These are phyloP conservation scores for Claviceps lovelessii DNA, from an alignment of 2,329 filamentous ascomycete species.

Conservation along the genomic window DNA sequence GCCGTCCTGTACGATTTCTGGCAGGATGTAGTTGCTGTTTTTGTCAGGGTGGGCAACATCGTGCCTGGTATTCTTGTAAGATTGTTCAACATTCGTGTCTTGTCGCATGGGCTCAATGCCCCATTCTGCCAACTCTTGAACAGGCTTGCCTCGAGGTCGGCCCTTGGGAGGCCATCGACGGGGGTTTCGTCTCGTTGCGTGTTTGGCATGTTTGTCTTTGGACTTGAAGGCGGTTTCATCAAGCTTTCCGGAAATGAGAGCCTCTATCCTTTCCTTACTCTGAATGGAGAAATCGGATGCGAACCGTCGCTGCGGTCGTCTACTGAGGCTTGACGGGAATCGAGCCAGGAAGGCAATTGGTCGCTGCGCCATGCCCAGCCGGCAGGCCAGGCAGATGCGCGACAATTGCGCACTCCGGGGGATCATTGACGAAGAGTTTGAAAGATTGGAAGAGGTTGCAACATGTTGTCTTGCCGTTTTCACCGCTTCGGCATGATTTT, in stretches of 20 bases:
- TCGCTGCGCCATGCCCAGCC: conserved; percentile 15
- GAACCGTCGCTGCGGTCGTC: conserved; percentile 9
- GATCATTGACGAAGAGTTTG: conserved; percentile 17
- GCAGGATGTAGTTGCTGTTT: background rate
- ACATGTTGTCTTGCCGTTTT: background rate
- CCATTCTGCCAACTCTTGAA: conserved; percentile 6
- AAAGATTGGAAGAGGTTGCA: background rate
- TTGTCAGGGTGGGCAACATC: background rate
- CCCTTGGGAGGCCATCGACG: conserved; percentile 1
- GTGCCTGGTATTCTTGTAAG: background rate
- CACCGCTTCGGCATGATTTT: background rate
- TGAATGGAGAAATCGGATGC: conserved; percentile 12
- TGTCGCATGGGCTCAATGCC: conserved; percentile 1
- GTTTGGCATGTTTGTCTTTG: background rate
- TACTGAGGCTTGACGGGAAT: conserved; percentile 4
- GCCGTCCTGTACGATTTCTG: background rate
- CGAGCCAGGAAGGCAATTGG: conserved; percentile 3
- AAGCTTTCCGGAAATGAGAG: conserved; percentile 10
- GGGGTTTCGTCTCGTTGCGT: background rate
- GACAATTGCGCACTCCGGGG: conserved; percentile 18
- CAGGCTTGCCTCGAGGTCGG: background rate
- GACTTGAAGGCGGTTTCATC: background rate
- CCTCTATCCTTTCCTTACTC: conserved; percentile 13
- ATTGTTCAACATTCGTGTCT: background rate
- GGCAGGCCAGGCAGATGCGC: conserved; percentile 22